Percentiles rank a stretch among this genome's conserved stretches.
phyloP scores from a whole-genome alignment of 192 early-diverging fungal genomes.

The Backusella australiensis region DNA sequence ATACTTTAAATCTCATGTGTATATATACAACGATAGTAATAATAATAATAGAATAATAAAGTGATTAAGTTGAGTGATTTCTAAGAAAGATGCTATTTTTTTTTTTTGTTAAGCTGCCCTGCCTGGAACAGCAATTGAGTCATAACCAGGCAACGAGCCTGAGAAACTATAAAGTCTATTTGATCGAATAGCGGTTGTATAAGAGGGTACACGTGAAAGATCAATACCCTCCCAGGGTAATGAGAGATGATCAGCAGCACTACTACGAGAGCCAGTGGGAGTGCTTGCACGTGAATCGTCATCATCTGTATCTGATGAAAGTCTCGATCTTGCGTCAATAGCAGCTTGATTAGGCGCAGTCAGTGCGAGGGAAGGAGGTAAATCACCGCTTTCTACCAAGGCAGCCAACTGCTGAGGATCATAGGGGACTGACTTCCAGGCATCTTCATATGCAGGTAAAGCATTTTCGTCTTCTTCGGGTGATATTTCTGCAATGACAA shows the following conservation, averaged over 20 bases:
- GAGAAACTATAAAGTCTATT: conserved; percentile 25
- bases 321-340: background rate
- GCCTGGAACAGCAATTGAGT: conserved; percentile 26
- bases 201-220: conserved; percentile 34
- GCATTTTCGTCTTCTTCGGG: conserved; percentile 24
- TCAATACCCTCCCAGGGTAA: conserved; percentile 30
- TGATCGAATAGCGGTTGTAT: conserved; percentile 30
- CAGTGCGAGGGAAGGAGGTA: conserved; percentile 21
- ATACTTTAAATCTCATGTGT: background rate
- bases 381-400: conserved; percentile 14
- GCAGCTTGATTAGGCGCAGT: conserved; percentile 30
- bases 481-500: conserved; percentile 29
- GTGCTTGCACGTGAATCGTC: background rate
- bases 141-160: conserved; percentile 27
- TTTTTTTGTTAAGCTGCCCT: conserved; percentile 7
- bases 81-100: background rate
- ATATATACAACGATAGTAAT: background rate
- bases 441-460: conserved; percentile 35
- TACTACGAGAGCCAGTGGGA: background rate
- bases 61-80: background rate
- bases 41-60: background rate
- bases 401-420: conserved; percentile 21
- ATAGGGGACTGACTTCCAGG: conserved; percentile 29
- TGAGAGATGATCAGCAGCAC: background rate
- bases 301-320: conserved; percentile 8